These are phyloP conservation scores for Trichoderma koningii DNA, from an alignment of 2,329 filamentous ascomycete species.

Conservation along the genomic window DNA sequence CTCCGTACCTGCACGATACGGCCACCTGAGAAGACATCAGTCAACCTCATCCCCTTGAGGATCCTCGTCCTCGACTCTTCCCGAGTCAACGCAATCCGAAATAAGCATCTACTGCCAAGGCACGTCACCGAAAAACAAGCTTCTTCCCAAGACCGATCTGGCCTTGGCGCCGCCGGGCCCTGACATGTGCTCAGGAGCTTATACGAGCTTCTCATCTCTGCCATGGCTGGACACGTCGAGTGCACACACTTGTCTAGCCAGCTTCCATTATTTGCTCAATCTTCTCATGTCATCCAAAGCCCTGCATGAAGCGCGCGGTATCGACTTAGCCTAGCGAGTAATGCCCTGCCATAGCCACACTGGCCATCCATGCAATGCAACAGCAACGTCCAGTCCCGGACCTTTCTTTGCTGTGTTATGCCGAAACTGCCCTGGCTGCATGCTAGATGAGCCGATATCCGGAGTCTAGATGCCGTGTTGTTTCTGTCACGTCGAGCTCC, in stretches of 20 bases:
- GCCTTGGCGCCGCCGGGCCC: slow-evolving; percentile 5
- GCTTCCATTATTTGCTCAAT: neutral
- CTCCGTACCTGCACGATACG: neutral
- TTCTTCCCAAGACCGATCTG: slow-evolving; percentile 25
- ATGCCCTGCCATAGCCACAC: slow-evolving; percentile 1
- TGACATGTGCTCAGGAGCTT: slow-evolving; percentile 16
- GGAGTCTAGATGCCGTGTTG: neutral
- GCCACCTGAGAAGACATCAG: neutral
- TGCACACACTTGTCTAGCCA: neutral
- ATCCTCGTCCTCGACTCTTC: slow-evolving; percentile 1
- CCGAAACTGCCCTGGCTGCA: neutral
- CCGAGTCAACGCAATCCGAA: neutral
- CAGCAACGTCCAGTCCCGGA: neutral
- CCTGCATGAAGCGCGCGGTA: too few relatives aligned
- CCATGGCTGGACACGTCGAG: slow-evolving; percentile 3
- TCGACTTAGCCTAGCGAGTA: neutral
- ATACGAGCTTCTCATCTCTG: slow-evolving; percentile 24
- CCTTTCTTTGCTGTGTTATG: neutral
- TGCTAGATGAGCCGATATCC: slow-evolving; percentile 1
- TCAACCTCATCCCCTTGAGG: neutral
- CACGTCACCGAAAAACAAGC: slow-evolving; percentile 19
- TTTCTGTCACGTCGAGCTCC: neutral
- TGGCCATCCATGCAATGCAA: neutral
- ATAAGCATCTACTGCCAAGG: slow-evolving; percentile 11
- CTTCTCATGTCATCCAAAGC: neutral